Evolutionary conservation across 2,329 filamentous ascomycete genomes (phyloP).

Genomic region (Arthrocladium fulminans): DNA sequence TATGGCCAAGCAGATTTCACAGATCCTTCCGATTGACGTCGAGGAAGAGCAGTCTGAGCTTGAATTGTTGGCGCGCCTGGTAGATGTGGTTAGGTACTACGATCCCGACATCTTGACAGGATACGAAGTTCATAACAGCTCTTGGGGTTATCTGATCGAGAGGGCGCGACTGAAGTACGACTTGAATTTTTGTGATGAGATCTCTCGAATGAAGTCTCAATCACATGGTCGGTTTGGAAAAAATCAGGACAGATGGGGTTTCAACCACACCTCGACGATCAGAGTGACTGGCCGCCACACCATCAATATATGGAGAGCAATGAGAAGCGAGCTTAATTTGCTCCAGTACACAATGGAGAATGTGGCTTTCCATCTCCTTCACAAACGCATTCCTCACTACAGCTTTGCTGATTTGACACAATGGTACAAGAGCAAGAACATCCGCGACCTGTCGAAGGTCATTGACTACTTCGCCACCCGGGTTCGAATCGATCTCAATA

Average conservation of each 20-base stretch:
- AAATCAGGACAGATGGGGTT: slow-evolving; percentile 83
- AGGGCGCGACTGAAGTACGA: slow-evolving; percentile 78
- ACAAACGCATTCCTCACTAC: slow-evolving; percentile 82
- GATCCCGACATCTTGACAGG: slow-evolving; percentile 92
- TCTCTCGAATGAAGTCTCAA: slow-evolving; percentile 78
- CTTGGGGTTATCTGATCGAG: slow-evolving; percentile 94
- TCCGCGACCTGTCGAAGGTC: slow-evolving; percentile 62
- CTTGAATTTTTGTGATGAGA: slow-evolving; percentile 80
- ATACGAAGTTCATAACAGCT: slow-evolving; percentile 86
- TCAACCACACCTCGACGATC: slow-evolving; percentile 86
- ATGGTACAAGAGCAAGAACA: slow-evolving; percentile 67
- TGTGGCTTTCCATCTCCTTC: slow-evolving; percentile 81
- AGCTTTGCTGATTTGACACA: slow-evolving; percentile 65
- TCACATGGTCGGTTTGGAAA: slow-evolving; percentile 78
- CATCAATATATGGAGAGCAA: slow-evolving; percentile 95
- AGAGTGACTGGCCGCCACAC: slow-evolving; percentile 88
- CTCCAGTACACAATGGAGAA: slow-evolving; percentile 96
- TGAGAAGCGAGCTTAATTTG: slow-evolving; percentile 84
- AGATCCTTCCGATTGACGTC: slow-evolving; percentile 55
- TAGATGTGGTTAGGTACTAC: slow-evolving; percentile 71
- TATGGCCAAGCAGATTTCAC: slow-evolving; percentile 53
- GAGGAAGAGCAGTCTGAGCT: slow-evolving; percentile 70
- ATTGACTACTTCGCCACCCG: slow-evolving; percentile 68
- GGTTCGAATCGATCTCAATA: slow-evolving; percentile 75
- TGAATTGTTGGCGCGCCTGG: slow-evolving; percentile 73